A percentile compares a stretch with the other conserved stretches of the same genome.
Evolutionary conservation across 441 rosid genomes (phyloP).

Genomic region (Bocquillonia castaneifolia): DNA sequence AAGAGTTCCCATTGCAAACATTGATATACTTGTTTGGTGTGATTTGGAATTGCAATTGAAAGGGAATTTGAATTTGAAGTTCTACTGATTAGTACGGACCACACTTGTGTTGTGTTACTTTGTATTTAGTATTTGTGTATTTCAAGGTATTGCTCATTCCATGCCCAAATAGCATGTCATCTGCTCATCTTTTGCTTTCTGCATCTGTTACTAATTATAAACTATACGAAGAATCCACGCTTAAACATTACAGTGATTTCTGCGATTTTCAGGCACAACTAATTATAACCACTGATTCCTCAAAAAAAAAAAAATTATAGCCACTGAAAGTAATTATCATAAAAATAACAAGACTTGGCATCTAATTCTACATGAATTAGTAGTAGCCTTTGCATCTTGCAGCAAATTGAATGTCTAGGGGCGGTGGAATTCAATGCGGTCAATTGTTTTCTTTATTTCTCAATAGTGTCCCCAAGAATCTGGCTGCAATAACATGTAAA

Average conservation of each 20-base stretch:
- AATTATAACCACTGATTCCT: neutral
- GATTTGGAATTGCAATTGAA: slow-evolving; percentile 24
- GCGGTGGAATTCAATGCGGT: no score
- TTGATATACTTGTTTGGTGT: slow-evolving; percentile 23
- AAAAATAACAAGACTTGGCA: no score
- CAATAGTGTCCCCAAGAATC: no score
- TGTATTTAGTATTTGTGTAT: neutral
- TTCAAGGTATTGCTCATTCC: neutral
- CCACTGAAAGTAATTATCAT: no score
- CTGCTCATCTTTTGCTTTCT: neutral
- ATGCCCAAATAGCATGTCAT: neutral
- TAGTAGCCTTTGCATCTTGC: no score
- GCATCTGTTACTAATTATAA: neutral
- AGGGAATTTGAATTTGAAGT: slow-evolving; percentile 16
- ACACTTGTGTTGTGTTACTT: neutral
- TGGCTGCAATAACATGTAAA: no score
- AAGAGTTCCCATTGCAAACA: slow-evolving; percentile 16
- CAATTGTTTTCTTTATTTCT: no score
- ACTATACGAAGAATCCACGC: neutral
- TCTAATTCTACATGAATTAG: no score
- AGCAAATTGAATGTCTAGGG: no score
- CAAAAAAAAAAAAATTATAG: no score
- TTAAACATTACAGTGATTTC: neutral
- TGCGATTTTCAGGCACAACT: neutral
- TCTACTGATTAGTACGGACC: neutral